A percentile compares a stretch with the other conserved stretches of the same genome.
Evolutionary conservation across 163 green algal species (phyloP).

Genomic region (Trebouxiophyceae sp.): DNA sequence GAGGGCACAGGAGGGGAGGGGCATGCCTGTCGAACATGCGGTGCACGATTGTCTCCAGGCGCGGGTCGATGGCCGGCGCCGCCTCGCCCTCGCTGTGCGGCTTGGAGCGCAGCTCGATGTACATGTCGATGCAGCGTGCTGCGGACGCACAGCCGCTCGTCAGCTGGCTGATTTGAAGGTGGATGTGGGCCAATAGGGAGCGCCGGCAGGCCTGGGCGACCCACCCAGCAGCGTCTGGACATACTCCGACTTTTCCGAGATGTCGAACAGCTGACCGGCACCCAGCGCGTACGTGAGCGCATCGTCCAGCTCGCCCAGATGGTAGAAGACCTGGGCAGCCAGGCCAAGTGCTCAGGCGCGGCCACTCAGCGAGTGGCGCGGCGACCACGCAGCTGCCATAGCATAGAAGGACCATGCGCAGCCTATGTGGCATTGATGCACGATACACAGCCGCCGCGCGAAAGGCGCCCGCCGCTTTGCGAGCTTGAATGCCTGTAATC

Average conservation of each 20-base stretch:
- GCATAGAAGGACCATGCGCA: too few species aligned
- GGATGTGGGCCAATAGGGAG: too few species aligned
- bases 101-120: slow-evolving; percentile 70
- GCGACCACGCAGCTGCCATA: too few species aligned
- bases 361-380: too few species aligned
- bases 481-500: too few species aligned
- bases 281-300: slow-evolving; percentile 92
- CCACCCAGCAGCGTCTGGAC: slow-evolving; percentile 89
- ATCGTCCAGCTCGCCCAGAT: slow-evolving; percentile 93
- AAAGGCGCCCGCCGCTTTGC: too few species aligned
- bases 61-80: slow-evolving; percentile 56
- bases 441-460: too few species aligned
- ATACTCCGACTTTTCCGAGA: slow-evolving; percentile 85
- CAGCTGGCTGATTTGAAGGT: too few species aligned
- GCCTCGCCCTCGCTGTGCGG: slow-evolving; percentile 29
- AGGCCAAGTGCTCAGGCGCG: too few species aligned
- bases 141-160: slow-evolving; percentile 10
- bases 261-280: slow-evolving; percentile 85
- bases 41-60: slow-evolving; percentile 87
- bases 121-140: slow-evolving; percentile 93
- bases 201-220: too few species aligned
- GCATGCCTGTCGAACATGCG: slow-evolving; percentile 76
- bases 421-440: too few species aligned
- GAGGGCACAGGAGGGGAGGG: neutral
- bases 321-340: slow-evolving; percentile 95